Conservation (phyloP, 129 eudicot genomes). For the Centella asiatica region DNA sequence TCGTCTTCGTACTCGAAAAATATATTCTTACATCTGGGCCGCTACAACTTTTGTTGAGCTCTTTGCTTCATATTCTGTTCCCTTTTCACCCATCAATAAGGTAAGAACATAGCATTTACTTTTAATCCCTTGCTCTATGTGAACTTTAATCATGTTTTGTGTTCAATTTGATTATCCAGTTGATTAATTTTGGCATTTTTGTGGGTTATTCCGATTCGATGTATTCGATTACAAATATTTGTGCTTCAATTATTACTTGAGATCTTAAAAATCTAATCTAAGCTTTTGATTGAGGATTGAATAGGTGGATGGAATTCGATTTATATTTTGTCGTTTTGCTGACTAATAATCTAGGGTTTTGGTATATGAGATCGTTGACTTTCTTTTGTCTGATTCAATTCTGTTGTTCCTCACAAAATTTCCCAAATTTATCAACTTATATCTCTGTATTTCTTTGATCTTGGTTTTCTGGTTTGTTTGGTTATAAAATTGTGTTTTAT, state of each 20-base stretch:
- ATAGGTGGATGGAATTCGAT: background rate
- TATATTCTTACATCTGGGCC: background rate
- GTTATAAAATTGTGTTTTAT: too few species aligned
- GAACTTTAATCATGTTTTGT: too few species aligned
- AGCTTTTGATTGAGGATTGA: background rate
- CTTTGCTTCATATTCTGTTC: background rate
- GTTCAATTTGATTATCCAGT: background rate
- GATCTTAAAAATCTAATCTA: background rate
- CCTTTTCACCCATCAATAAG: background rate
- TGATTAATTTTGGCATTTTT: background rate
- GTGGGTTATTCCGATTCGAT: background rate
- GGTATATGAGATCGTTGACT: background rate
- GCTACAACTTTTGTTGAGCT: background rate
- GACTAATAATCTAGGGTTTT: conserved; percentile 1
- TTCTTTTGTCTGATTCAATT: too few species aligned
- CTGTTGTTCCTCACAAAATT: too few species aligned
- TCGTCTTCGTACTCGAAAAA: background rate
- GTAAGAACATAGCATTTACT: background rate
- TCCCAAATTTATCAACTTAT: too few species aligned
- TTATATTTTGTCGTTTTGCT: background rate
- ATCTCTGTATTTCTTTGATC: too few species aligned
- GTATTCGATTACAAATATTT: too few species aligned
- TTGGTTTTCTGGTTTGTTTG: too few species aligned
- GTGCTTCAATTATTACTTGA: background rate
- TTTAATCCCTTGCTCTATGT: background rate